phyloP scores from a whole-genome alignment of 225 moss, liverwort and hornwort genomes.

The Pseudoscleropodium purum region DNA sequence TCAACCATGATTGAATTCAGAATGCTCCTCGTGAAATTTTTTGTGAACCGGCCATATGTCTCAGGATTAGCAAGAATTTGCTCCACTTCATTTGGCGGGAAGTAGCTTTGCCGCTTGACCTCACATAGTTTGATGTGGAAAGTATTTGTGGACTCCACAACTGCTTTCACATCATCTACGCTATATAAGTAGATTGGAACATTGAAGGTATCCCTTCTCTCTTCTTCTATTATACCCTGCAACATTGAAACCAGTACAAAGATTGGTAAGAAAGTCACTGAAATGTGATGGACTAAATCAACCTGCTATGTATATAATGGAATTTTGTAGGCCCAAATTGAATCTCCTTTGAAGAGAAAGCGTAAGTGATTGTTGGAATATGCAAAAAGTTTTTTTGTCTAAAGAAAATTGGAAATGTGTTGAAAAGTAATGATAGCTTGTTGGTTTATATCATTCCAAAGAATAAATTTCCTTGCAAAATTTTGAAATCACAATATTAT shows the following conservation, averaged over 20 bases:
- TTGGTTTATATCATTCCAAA: background rate
- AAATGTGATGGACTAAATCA: too few relatives aligned
- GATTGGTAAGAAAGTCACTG: background rate
- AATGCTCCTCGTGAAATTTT: background rate
- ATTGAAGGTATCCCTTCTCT: constrained; percentile 12
- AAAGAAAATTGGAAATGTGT: background rate
- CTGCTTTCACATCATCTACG: background rate
- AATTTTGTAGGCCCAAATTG: too few relatives aligned
- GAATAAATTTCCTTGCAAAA: background rate
- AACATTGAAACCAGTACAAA: too few relatives aligned
- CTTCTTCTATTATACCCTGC: background rate
- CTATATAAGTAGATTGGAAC: background rate
- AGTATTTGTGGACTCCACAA: background rate
- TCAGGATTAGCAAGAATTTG: background rate
- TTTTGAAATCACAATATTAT: background rate
- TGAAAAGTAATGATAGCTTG: too few relatives aligned
- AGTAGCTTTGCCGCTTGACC: background rate
- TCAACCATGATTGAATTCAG: background rate
- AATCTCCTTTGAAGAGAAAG: too few relatives aligned
- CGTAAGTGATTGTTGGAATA: accelerated
- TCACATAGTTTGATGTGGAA: constrained; percentile 2
- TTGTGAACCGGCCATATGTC: background rate
- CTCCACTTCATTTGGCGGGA: background rate
- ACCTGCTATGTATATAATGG: too few relatives aligned
- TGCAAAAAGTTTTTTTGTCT: accelerated